Base-by-base conservation (phyloP, 148 eudicot genomes). In the Persicaria maculosa region DNA sequence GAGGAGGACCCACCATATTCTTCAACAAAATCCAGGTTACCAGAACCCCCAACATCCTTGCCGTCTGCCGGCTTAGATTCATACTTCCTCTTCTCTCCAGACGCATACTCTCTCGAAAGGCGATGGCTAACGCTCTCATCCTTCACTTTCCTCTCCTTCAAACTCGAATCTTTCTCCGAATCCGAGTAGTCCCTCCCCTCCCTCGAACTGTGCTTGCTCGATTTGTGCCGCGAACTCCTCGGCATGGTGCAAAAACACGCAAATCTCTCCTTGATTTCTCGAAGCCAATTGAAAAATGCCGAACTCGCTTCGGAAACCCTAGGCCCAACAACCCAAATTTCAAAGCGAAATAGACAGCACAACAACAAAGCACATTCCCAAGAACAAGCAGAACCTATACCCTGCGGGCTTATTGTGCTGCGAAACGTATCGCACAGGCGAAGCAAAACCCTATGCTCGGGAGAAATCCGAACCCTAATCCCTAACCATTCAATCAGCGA, bases 211-310 rank as follows among this genome's bases (percentile, higher is more conserved):
- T 90, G 93, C 74, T 91, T 94, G 77, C 96, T 94, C 72, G 96
- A 95, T 86, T 95, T 95, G 74, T 90, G 95, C 65, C 96, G 81
- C 75, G 96, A 95, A 85, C 97, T 92, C 75, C 87, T 86, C 76
- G 98, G 92, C 98, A 95, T 95, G 68, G 31, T 73, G 20, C 74
- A 20, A 9, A 4, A 68, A 40, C 11, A 0, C 67, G 64, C 55
- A 70, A 55, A 67, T 47, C 19, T 47, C 72, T 40, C 11, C 47
- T 53, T 72, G 68, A 61, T 52, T 52, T 14, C 16, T 40, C 68
- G 44, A 12, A 10, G 5, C 43, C 68, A 6, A 61, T 44, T 20
- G 14, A 59, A 59, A 19, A 55, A 59, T 2, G 14, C 43, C 67
- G 40, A 31, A 62, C 68, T 20, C 59, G 31, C 47, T 10, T 44